Base-by-base conservation (phyloP, 345 rosid genomes). In the Salix viminalis region DNA sequence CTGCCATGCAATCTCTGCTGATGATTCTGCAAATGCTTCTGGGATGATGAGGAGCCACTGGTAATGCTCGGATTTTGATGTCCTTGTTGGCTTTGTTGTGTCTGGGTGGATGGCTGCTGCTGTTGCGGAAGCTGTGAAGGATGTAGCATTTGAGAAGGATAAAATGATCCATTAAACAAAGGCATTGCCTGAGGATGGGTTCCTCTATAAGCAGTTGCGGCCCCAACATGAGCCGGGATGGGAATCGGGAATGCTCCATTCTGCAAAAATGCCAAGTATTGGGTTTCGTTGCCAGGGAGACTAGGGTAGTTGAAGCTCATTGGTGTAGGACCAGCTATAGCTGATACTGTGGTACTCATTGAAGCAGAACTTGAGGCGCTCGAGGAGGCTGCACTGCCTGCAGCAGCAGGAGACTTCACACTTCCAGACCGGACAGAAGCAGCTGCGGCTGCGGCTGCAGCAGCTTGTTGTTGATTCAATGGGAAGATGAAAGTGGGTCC, bases 401-500 rank as follows among this genome's bases (percentile, higher is more conserved):
- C 77, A 66, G 77, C 82, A n/a, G 91, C 77, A 24, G 86, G 83
- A 68, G 94, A 85, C 79, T 90, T 90, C 42, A 87, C 87, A 52
- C 88, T 85, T n/a, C 92, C 89, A 1, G 97, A 87, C 36, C 91
- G 90, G 4, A 86, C 87, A 70, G 97, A 77, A 66, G 75, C 90
- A 2, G 95, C 91, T 28, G 89, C 90, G 3, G 91, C 91, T 13
- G 91, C 90, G 4, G 91, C 91, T 15, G 91, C 90, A 5, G 91
- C 91, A 18, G 90, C 89, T 70, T 89, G 97, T 77, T 90, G 99
- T 80, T 96, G 99, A 85, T 88, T 87, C 81, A 94, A 58, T 56
- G 99, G 99, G 82, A 96, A 86, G 70, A 96, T 89, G 78, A 96
- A 93, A 42, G 98, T 84, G 9, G 99, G 95, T 0, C 88, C 91